These are phyloP conservation scores for Trichoderma virens DNA, from an alignment of 495 filamentous ascomycete species.

Conservation along the genomic window DNA sequence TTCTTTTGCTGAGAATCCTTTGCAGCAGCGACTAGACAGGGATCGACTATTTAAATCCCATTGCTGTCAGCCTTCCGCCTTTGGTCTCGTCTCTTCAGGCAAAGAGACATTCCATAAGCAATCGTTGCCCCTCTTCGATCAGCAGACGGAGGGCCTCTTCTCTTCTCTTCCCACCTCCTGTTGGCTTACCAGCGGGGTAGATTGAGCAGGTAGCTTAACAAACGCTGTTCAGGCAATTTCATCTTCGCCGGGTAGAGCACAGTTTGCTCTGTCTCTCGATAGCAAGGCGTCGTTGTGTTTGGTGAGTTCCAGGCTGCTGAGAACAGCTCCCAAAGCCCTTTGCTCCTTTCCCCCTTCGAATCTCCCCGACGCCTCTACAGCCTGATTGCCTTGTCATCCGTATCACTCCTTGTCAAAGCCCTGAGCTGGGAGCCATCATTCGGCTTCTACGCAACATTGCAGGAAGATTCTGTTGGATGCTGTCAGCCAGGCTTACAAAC, in stretches of 20 bases:
- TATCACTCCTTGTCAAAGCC: neutral
- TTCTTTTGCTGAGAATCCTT: neutral
- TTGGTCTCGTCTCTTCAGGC: neutral
- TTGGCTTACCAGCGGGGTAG: neutral
- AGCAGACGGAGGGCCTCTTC: neutral
- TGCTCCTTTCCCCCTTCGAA: neutral
- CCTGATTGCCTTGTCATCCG: neutral
- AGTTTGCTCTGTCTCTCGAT: neutral
- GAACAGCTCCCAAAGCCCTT: neutral
- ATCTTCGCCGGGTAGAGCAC: neutral
- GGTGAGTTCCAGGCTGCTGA: neutral
- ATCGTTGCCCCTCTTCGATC: neutral
- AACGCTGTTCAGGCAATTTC: neutral
- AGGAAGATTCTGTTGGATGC: neutral
- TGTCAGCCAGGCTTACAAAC: neutral
- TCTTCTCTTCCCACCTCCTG: neutral
- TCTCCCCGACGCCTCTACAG: neutral
- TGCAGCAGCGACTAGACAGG: neutral
- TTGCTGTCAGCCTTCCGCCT: neutral
- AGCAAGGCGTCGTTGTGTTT: neutral
- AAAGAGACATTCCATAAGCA: neutral
- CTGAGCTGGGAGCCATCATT: neutral
- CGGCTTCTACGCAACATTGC: neutral
- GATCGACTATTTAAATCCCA: neutral
- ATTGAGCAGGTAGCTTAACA: neutral